These are phyloP conservation scores for Pisolithus marmoratus DNA, from an alignment of 768 basidiomycete species.

Conservation along the genomic window DNA sequence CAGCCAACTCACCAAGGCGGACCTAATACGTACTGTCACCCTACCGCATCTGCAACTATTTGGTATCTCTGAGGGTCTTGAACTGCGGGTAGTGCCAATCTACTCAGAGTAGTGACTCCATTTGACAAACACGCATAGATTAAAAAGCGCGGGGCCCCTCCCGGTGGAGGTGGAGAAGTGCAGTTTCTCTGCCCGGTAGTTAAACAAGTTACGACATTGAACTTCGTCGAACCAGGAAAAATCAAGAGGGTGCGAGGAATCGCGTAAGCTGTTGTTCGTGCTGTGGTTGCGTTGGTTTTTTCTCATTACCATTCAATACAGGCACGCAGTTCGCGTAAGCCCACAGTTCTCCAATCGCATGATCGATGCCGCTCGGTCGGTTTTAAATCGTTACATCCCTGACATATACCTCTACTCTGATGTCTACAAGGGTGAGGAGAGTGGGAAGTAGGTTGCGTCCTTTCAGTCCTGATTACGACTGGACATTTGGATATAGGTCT, in stretches of 20 bases:
- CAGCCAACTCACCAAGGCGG: constrained; percentile 48
- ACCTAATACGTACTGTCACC: constrained; percentile 84
- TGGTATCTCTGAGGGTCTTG: constrained; percentile 84
- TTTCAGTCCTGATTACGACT: background rate
- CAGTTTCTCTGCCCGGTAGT: constrained; percentile 92
- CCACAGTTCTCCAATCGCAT: constrained; percentile 97
- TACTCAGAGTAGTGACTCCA: background rate
- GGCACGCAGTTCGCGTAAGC: constrained; percentile 93
- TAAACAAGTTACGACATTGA: constrained; percentile 85
- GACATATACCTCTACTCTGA: constrained; percentile 99
- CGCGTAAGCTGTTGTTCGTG: constrained; percentile 53
- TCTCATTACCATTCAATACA: constrained; percentile 24
- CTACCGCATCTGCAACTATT: constrained; percentile 88
- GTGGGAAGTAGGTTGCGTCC: constrained; percentile 72
- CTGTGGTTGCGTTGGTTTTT: background rate
- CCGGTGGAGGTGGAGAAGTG: constrained; percentile 88
- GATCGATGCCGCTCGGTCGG: constrained; percentile 89
- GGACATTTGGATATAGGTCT: constrained; percentile 48
- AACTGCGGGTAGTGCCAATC: constrained; percentile 56
- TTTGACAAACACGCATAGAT: constrained; percentile 46
- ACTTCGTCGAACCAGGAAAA: constrained; percentile 88
- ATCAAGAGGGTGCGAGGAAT: constrained; percentile 94
- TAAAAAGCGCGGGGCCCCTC: constrained; percentile 88
- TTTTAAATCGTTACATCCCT: constrained; percentile 94
- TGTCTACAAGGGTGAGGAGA: constrained; percentile 96